A percentile compares a stretch with the other conserved stretches of the same genome.
phyloP scores from a whole-genome alignment of 2,329 filamentous ascomycete genomes.

The Xylaria sp. region DNA sequence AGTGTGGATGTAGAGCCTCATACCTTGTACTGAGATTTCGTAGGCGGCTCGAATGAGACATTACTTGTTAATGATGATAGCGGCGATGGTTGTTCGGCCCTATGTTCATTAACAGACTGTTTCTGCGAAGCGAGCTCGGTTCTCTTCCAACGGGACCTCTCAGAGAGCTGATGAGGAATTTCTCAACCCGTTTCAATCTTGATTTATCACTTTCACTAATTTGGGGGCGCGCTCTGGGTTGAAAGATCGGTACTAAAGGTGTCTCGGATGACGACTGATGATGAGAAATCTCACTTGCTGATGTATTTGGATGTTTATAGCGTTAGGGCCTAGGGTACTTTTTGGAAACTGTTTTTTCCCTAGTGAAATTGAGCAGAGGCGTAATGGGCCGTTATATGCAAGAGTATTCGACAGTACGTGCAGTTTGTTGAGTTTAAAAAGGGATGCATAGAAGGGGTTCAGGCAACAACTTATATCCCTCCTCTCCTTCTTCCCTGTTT shows the following conservation, averaged over 20 bases:
- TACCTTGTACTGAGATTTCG: slow-evolving; percentile 33
- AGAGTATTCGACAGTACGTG: background rate
- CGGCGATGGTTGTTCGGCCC: background rate
- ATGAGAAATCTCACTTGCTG: background rate
- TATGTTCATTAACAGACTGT: background rate
- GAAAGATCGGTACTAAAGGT: slow-evolving; percentile 1
- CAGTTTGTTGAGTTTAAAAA: background rate
- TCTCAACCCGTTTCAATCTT: background rate
- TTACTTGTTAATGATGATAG: background rate
- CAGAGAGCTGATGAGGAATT: background rate
- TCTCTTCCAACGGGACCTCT: background rate
- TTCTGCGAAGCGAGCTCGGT: background rate
- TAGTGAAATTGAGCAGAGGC: background rate
- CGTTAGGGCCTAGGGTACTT: background rate
- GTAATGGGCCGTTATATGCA: background rate
- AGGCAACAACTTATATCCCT: background rate
- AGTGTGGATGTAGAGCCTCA: slow-evolving; percentile 43
- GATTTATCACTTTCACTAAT: background rate
- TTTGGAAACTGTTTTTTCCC: background rate
- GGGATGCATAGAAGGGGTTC: background rate
- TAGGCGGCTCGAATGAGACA: background rate
- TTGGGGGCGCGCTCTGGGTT: background rate
- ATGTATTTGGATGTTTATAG: background rate
- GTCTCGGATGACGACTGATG: background rate
- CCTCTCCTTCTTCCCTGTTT: background rate